Percentiles rank a stretch among this genome's conserved stretches.
Evolutionary conservation across 2,329 filamentous ascomycete genomes (phyloP).

Genomic region (Penicillium sclerotigenum): DNA sequence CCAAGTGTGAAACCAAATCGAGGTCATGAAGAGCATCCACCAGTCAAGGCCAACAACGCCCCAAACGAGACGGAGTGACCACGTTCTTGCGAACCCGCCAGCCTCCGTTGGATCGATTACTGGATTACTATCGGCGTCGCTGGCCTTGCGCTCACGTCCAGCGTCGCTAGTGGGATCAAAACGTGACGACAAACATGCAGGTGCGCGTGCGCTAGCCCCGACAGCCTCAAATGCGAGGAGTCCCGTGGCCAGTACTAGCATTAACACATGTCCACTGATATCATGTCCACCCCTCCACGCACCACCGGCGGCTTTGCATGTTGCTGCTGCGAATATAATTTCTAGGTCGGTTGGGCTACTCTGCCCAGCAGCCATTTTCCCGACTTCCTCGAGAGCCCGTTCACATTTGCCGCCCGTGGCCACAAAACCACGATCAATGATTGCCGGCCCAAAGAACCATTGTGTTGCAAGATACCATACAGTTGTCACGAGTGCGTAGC

Average conservation of each 20-base stretch:
- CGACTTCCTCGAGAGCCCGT: conserved; percentile 50
- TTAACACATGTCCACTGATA: conserved; percentile 90
- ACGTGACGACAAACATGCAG: conserved; percentile 26
- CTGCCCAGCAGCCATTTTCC: conserved; percentile 17
- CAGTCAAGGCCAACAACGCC: conserved; percentile 67
- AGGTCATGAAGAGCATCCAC: conserved; percentile 99
- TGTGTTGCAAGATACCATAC: conserved; percentile 89
- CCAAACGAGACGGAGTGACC: conserved; percentile 47
- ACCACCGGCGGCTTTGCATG: conserved; percentile 79
- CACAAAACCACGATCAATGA: conserved; percentile 88
- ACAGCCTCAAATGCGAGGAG: conserved; percentile 80
- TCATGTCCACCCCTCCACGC: conserved; percentile 92
- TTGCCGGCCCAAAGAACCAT: conserved; percentile 89
- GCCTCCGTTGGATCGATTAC: conserved; percentile 34
- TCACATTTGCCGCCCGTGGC: conserved; percentile 84
- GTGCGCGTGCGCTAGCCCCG: conserved; percentile 53
- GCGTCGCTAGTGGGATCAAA: conserved; percentile 31
- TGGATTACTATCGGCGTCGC: conserved; percentile 14
- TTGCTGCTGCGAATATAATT: conserved; percentile 65
- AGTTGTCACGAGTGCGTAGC: conserved; percentile 69
- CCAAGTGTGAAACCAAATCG: conserved; percentile 98
- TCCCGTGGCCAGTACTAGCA: conserved; percentile 79
- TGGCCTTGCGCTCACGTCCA: conserved; percentile 38
- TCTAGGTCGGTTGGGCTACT: conserved; percentile 35
- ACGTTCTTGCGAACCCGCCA: conserved; percentile 56